Conservation (phyloP, 768 basidiomycete species). For the Lentinula sp. region DNA sequence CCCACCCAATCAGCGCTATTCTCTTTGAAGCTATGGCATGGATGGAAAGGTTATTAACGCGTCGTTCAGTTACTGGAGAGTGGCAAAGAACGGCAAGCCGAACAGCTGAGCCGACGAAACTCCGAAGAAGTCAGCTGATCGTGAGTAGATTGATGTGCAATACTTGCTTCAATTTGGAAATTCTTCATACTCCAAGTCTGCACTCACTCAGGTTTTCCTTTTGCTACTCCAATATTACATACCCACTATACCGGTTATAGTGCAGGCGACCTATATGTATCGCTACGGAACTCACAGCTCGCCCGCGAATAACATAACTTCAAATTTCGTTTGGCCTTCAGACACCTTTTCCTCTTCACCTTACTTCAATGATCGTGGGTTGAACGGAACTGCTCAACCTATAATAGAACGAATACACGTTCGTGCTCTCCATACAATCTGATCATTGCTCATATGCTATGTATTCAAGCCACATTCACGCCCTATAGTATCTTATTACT, state of each 20-base stretch:
- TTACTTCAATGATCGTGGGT: constrained; percentile 74
- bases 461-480: constrained; percentile 63
- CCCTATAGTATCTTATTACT: constrained; percentile 94
- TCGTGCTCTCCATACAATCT: constrained; percentile 19
- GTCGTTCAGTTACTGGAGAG: too few species aligned
- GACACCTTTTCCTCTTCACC: constrained; percentile 67
- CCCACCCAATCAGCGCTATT: background rate
- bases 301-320: background rate
- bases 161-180: background rate
- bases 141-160: background rate
- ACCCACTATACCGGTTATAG: too few species aligned
- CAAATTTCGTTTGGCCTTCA: background rate
- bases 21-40: too few species aligned
- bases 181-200: background rate
- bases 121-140: background rate
- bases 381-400: constrained; percentile 66
- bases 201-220: too few species aligned
- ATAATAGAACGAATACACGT: constrained; percentile 78
- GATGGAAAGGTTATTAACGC: too few species aligned
- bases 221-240: too few species aligned
- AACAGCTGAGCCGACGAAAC: too few species aligned
- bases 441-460: background rate
- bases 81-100: too few species aligned
- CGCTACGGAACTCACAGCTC: background rate
- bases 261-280: background rate